Conservation (phyloP, 768 basidiomycete genomes). For the Chalciporus chontae region DNA sequence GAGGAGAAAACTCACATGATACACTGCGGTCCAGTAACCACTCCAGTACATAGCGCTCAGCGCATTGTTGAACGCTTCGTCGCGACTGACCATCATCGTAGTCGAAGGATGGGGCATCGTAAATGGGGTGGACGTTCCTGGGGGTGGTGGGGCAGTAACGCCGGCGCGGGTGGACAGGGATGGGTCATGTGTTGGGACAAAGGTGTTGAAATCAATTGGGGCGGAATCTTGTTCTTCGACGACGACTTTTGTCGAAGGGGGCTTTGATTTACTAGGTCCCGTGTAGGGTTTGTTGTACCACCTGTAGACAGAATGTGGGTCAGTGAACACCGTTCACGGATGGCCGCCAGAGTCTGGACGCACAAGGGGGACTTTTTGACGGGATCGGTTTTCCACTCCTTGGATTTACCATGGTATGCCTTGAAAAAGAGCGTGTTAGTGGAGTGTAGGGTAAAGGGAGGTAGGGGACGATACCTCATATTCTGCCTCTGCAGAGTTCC, state of each 20-base stretch:
- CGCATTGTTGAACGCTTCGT: constrained; percentile 76
- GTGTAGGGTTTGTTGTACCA: constrained; percentile 70
- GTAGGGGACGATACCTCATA: constrained; percentile 47
- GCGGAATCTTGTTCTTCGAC: constrained; percentile 47
- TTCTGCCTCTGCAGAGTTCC: constrained; percentile 82
- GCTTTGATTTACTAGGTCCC: constrained; percentile 9
- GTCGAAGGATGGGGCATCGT: constrained; percentile 32
- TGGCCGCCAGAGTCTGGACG: constrained; percentile 23
- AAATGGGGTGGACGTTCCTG: constrained; percentile 14
- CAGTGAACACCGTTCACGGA: not conserved
- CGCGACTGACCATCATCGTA: constrained; percentile 48
- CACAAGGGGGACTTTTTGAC: constrained; percentile 73
- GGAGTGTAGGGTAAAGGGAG: not conserved
- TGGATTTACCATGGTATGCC: constrained; percentile 64
- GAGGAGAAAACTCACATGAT: constrained; percentile 50
- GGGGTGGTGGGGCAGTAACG: constrained; percentile 9
- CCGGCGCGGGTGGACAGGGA: constrained; percentile 42
- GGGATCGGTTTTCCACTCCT: constrained; percentile 67
- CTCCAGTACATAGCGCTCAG: constrained; percentile 82
- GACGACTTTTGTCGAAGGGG: constrained; percentile 1
- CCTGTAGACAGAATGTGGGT: constrained; percentile 33
- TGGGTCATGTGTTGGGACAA: constrained; percentile 67
- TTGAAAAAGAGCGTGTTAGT: constrained; percentile 18
- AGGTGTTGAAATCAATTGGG: constrained; percentile 68
- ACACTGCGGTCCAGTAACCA: constrained; percentile 85